phyloP scores from a whole-genome alignment of 257 asterid genomes.

The Lantana camara region DNA sequence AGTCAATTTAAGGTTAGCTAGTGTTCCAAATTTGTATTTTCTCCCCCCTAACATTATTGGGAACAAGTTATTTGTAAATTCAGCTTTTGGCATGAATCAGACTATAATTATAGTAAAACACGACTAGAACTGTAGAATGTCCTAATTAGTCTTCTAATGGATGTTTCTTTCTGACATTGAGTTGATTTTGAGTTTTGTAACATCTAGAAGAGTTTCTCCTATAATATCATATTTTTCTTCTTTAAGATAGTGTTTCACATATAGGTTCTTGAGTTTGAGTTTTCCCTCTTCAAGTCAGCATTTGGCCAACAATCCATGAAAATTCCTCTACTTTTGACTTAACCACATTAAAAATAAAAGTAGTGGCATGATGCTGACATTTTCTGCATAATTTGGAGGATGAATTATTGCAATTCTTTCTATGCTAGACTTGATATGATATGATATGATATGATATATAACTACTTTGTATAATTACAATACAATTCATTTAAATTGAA shows the following conservation, averaged over 20 bases:
- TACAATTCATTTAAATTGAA: too few species aligned
- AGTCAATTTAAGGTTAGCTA: too few species aligned
- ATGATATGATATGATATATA: background rate
- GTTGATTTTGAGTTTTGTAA: background rate
- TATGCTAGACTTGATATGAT: background rate
- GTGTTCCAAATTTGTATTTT: too few species aligned
- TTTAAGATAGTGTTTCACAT: constrained; percentile 21
- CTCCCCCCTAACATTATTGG: too few species aligned
- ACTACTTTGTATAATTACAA: too few species aligned
- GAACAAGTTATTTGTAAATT: too few species aligned
- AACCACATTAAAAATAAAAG: background rate
- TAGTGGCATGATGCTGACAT: background rate
- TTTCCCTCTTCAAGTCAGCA: constrained; percentile 12
- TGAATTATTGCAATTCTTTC: background rate
- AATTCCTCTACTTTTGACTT: constrained; percentile 2
- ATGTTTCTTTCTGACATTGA: background rate
- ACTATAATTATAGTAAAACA: background rate
- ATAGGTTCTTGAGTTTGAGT: background rate
- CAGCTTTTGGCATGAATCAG: constrained; percentile 5
- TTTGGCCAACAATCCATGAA: constrained; percentile 8
- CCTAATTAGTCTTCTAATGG: background rate
- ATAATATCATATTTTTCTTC: constrained; percentile 22
- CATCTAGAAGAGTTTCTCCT: background rate
- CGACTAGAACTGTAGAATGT: constrained; percentile 7
- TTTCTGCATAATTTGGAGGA: background rate